These are phyloP conservation scores for Luvunga scandens DNA, from an alignment of 345 rosid species.

Conservation along the genomic window DNA sequence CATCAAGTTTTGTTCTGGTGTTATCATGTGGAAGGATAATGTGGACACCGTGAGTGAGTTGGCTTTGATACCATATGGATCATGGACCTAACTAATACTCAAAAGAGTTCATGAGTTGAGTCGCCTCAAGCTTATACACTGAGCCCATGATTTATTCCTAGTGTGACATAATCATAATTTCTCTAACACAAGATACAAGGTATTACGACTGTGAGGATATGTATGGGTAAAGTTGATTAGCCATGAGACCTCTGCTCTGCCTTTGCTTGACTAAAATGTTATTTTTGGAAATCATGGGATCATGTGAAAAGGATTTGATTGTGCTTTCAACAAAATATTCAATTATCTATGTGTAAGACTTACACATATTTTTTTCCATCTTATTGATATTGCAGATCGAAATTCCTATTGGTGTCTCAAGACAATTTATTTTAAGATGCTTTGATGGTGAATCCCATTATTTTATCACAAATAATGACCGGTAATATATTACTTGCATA, in stretches of 20 bases:
- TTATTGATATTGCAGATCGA: constrained; percentile 55
- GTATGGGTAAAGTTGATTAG: not conserved
- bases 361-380: not conserved
- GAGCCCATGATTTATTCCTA: not conserved
- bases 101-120: too few species aligned
- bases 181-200: not conserved
- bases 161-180: too few species aligned
- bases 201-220: not conserved
- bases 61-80: too few species aligned
- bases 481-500: constrained; percentile 36
- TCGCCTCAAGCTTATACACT: too few species aligned
- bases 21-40: too few species aligned
- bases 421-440: constrained; percentile 69
- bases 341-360: not conserved
- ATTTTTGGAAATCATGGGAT: not conserved
- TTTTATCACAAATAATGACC: constrained; percentile 49
- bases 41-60: too few species aligned
- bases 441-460: constrained; percentile 72
- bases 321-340: not conserved
- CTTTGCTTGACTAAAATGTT: not conserved
- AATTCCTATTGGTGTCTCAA: constrained; percentile 71
- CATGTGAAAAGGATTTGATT: not conserved
- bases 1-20: too few species aligned
- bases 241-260: not conserved
- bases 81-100: too few species aligned